Base-by-base conservation (phyloP, 1,284 basidiomycete species). In the Ceratobasidium sp. region DNA sequence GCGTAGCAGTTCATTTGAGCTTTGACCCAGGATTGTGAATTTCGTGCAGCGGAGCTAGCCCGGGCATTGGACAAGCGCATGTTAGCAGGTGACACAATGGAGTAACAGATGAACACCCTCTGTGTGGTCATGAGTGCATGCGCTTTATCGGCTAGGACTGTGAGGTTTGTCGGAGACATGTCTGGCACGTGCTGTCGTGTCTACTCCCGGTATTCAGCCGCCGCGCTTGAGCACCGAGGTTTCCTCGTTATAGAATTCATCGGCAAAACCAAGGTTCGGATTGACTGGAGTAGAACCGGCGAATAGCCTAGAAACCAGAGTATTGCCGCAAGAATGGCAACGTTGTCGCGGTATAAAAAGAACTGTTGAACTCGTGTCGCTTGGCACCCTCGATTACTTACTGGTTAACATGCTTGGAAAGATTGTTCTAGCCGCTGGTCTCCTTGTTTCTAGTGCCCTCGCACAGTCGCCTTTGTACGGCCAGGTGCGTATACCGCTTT, bases 391-490 rank as follows among this genome's bases (percentile, higher is more conserved):
- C 22, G 27, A 29, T 24, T 48, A 3, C n/a, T 29, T 46, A 13
- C 34, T 62, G 22, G n/a, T n/a, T 29, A 62, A 34, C 11, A 72
- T 72, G 69, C 48, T 72, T 31, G 58, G 69, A 39, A 43, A 48
- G 29, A 48, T 53, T 27, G n/a, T 72, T 37, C 43, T 72, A 14
- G 48, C 58, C 29, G 48, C 22, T 24, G 39, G 43, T 6, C 3
- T 72, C 16, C 39, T 77, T 43, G 69, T 77, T 29, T 76, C 76
- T 3, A 53, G 59, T 16, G 79, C 74, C 34, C 31, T 76, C 24
- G 80, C 80, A 3, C 81, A 81, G 75, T 54, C 77, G 13, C 78
- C 81, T 9, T 75, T 80, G 69, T 81, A 78, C 65, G 81, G 80
- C 24, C 81, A 81, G 77, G 80, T 80, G 65, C 22, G 76, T 75